Evolutionary conservation across 1,284 basidiomycete species (phyloP), one percentile per base, ranked within the genome.

Genomic region (Tetrapyrgos nigripes): DNA sequence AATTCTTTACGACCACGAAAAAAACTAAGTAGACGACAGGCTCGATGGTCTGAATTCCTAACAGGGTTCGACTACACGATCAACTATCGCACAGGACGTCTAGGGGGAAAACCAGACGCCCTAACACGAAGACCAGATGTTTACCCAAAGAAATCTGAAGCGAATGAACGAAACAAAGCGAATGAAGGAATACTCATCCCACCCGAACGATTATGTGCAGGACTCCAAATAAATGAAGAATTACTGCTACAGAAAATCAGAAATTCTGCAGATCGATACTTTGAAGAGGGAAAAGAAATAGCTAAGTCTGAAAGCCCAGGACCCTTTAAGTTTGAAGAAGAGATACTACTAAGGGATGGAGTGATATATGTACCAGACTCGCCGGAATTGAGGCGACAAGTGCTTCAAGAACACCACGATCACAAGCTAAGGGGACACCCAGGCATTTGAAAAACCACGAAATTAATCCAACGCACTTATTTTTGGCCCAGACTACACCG

Each of bases 371-470:
- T 43, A 13, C 50, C 35, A 26, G 24, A 53, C 21, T 24, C 26
- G 9, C n/a, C 21, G 3, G 31, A 51, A 23, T 21, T 53, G 3
- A 10, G 50, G n/a, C 24, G 40, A 4, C 35, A 43, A 24, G 13
- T 44, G 2, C 24, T 53, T 5, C 17, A n/a, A 9, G 13, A 11
- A 11, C 17, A 40, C n/a, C 50, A 53, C 21, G 35, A 64, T 44
- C 52, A 58, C 19, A 52, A 50, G 11, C 21, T 60, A 9, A 1
- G 51, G 61, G 61, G 78, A 8, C 77, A 80, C 61, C 71, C 64
- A 11, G 77, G 78, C 5, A 54, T 60, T 17, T 50, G 52, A 5
- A 75, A 72, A 57, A 79, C 75, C 1, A 28, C 59, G 10, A 57
- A 66, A 53, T 37, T 64, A 9, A 53, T 71, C 9, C 14, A 46